Base-by-base conservation (phyloP, 75 land plant genomes). In the Sequoia sempervirens region DNA sequence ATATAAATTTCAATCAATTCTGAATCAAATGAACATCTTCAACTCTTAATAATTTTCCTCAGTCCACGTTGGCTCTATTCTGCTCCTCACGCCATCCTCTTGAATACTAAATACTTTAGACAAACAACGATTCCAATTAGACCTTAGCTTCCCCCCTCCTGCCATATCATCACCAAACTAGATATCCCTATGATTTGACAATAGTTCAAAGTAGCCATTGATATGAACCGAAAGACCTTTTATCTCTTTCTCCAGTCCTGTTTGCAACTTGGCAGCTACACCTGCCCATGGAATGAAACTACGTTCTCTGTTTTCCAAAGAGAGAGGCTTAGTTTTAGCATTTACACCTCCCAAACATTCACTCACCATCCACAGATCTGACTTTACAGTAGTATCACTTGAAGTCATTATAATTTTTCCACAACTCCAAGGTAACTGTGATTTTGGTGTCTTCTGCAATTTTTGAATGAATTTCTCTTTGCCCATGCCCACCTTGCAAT, bases 81-180 rank as follows among this genome's bases (percentile, higher is more conserved):
- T 34, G 36, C 36, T 34, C 36, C 36, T 34, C 36, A 34, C 0
- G 36, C 0, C 36, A 34, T 34, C 36, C 36, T 34, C 36, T 0
- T 34, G 0, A 34, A 34, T 34, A 34, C 36, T 34, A 0, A 0
- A 34, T 34, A 34, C 92, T 84, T 95, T 89, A 78, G 95, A 88
- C 45, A 97, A 88, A 47, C 87, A 90, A 3, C 81, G 76, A 83
- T 97, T 97, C 99, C 99, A 97, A 30, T 97, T 93, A 36, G 99
- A 95, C 47, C 97, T 92, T 72, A 89, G 85, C 90, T 92, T 95
- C 41, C 99, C 99, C 72, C 96, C 97, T 47, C 99, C 99, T 41
- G 92, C 87, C 99, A 97, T 97, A 87, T 97, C 99, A 91, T 93
- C 91, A 66, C 99, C 99, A 91, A 91, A 95, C 99, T 97, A 97